Base-by-base conservation (phyloP, 257 asterid genomes). In the Prunella vulgaris region DNA sequence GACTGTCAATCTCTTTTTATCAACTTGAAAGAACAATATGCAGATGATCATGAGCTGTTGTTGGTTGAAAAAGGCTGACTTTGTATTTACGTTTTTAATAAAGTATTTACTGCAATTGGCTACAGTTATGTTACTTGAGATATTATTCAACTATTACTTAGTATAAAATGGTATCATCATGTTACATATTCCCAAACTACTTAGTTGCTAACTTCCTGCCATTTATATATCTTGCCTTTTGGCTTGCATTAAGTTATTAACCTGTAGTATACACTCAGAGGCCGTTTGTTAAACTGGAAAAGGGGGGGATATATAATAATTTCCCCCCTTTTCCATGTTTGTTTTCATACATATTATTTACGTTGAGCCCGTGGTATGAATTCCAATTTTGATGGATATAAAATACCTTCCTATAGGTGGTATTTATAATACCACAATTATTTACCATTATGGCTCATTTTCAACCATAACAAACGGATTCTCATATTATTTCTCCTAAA, bases 71-170 rank as follows among this genome's bases (percentile, higher is more conserved):
- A 13, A 40, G 21, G 13, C 20, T 42, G 59, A 24, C 59, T 22
- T 12, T 22, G 3, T 15, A 61, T 61, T 12, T 12, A 17, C 22
- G 15, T 40, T 40, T 33, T 40, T 40, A 7, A 40, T 1, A 15
- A 40, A 40, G 12, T 10, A 10, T 10, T 10, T 40, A 40, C 48
- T 40, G 48, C 48, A 40, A 40, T 40, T 40, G 15, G 15, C 48
- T 40, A 40, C 48, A 37, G 44, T 37, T n/a, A 10, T 37, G 10
- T 8, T 9, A 37, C 5, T 40, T 40, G 12, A 40, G 15, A 40
- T 40, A 40, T 53, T 7, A 35, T 21, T 52, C 49, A 52, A 72
- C 57, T 72, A 52, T 60, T 71, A 5, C 60, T 72, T 17, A 13
- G 44, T 73, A 21, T 54, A 18, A 9, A 30, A 72, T 54, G 18